Evolutionary conservation across 768 basidiomycete genomes (phyloP), one percentile per base, ranked within the genome.

Genomic region (Podaxis mareebaensis): DNA sequence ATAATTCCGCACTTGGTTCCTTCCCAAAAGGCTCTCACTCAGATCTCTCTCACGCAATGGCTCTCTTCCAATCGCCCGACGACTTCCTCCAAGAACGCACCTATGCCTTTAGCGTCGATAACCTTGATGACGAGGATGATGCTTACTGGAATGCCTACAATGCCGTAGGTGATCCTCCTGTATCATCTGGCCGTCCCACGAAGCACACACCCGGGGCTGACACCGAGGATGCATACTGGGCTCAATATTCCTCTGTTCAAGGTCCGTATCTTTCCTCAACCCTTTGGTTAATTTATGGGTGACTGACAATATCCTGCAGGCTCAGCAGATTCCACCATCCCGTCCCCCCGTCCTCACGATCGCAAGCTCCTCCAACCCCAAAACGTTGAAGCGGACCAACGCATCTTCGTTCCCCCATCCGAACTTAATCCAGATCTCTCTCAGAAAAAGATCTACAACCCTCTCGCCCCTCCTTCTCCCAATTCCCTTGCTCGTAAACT

Each of bases 141-240:
- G 76, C 81, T 7, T 92, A 91, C 69, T 92, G 90, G 91, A 79
- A 86, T 66, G 80, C 86, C 11, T 91, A 91, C 65, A 83, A 78
- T 20, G 74, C 75, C 11, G 67, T 69, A 10, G 78, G 77, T 52
- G 78, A 76, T 59, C 66, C 74, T 60, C 56, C 62, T 61, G 40
- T 56, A 62, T 66, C 65, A 56, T 57, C 51, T 55, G 60, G 42
- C 24, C 20, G 63, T 30, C 33, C 46, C 26, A 30, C 44, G 8
- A 72, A 74, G 42, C 48, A 52, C 38, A 67, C 71, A 10, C 49
- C 66, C 20, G 69, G 71, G 39, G 64, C 67, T 52, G 74, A 67
- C 57, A 68, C 78, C 20, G 81, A 83, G 68, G 90, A 91, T 64
- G 88, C 87, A 5, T 92, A 92, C 67, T 92, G 90, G 90, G 89